These are phyloP conservation scores for Eutypella sp. DNA, from an alignment of 2,329 filamentous ascomycete species.

Conservation along the genomic window DNA sequence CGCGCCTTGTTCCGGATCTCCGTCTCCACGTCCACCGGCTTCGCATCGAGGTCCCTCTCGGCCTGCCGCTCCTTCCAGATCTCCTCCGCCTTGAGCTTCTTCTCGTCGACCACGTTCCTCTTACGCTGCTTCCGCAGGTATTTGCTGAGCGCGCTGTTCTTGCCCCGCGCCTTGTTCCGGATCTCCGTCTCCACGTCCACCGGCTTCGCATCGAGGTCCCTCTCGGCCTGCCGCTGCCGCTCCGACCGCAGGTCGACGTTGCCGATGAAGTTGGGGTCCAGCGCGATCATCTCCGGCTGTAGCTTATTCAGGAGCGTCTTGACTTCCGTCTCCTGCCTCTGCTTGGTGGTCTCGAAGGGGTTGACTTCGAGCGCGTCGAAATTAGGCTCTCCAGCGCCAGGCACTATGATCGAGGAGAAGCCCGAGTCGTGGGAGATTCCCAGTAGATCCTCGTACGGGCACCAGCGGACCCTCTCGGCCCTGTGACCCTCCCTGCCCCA, in stretches of 20 bases:
- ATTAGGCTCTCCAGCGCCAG: constrained; percentile 94
- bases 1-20: constrained; percentile 72
- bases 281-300: constrained; percentile 91
- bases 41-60: constrained; percentile 75
- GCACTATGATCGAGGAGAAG: constrained; percentile 85
- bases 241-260: constrained; percentile 78
- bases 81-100: constrained; percentile 80
- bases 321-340: constrained; percentile 89
- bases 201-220: constrained; percentile 69
- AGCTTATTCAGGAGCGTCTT: constrained; percentile 89
- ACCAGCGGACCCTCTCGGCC: constrained; percentile 82
- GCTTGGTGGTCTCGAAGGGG: constrained; percentile 89
- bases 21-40: constrained; percentile 51
- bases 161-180: constrained; percentile 75
- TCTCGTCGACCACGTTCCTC: constrained; percentile 95
- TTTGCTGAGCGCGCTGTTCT: constrained; percentile 83
- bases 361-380: constrained; percentile 91
- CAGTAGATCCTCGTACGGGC: constrained; percentile 89
- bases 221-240: constrained; percentile 70
- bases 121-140: constrained; percentile 87
- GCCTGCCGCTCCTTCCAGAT: constrained; percentile 69
- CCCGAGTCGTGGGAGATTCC: constrained; percentile 80
- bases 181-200: constrained; percentile 55
- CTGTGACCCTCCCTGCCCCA: constrained; percentile 84
- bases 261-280: constrained; percentile 89